Percentiles rank a stretch among this genome's conserved stretches.
Conservation (phyloP, 2,329 filamentous ascomycete species). For the Cladophialophora psammophila region DNA sequence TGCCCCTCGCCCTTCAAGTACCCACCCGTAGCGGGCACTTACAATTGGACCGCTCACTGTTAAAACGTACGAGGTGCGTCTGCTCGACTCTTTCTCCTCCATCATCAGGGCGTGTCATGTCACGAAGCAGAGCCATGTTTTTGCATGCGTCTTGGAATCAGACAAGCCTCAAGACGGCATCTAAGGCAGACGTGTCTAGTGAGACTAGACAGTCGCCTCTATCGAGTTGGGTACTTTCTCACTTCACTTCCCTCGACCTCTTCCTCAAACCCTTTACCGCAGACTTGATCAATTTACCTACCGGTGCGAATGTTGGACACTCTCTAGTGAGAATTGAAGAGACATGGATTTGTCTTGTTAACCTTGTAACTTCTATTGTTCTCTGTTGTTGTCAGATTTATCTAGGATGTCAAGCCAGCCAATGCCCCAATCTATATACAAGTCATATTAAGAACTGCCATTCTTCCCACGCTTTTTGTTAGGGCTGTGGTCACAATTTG, state of each 20-base stretch:
- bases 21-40: neutral
- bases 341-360: neutral
- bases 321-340: neutral
- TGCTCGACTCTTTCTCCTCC: neutral
- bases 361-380: neutral
- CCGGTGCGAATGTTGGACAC: neutral
- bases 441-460: neutral
- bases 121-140: neutral
- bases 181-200: neutral
- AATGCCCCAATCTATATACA: neutral
- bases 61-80: neutral
- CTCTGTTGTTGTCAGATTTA: neutral
- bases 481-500: conserved; percentile 20
- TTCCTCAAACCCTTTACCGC: too few relatives aligned
- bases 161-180: neutral
- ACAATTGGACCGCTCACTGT: neutral
- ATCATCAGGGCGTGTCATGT: neutral
- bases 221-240: neutral
- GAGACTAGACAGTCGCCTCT: neutral
- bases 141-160: neutral
- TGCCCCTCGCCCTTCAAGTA: neutral
- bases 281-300: too few relatives aligned
- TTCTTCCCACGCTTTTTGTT: neutral
- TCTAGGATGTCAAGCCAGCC: neutral
- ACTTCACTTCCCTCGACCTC: too few relatives aligned